Evolutionary conservation across 805 yeast genomes (phyloP).

Genomic region (Komagataella kurtzmanii): DNA sequence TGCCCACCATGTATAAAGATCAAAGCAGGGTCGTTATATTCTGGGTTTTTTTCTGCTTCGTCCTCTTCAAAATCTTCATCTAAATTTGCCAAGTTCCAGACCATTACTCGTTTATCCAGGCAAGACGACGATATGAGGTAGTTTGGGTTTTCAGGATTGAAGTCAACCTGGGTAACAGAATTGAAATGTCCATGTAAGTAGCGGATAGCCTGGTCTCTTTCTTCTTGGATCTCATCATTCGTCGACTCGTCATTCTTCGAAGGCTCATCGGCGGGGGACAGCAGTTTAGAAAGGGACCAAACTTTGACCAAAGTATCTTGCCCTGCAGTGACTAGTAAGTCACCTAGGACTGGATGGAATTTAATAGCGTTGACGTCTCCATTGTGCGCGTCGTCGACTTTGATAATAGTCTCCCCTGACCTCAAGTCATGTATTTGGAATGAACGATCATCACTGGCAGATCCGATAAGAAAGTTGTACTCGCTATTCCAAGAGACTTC

Average conservation of each 20-base stretch:
- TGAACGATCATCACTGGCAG: conserved; percentile 57
- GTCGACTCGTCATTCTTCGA: neutral
- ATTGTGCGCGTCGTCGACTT: conserved; percentile 32
- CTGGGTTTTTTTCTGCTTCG: conserved; percentile 36
- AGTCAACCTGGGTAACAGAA: conserved; percentile 41
- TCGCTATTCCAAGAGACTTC: conserved; percentile 47
- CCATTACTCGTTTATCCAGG: conserved; percentile 52
- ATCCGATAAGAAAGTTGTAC: conserved; percentile 38
- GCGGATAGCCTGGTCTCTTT: conserved; percentile 15
- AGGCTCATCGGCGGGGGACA: conserved; percentile 26
- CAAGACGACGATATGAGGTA: conserved; percentile 43
- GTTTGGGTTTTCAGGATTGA: conserved; percentile 34
- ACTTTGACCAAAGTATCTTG: conserved; percentile 60
- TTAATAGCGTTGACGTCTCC: conserved; percentile 58
- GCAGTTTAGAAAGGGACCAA: conserved; percentile 62
- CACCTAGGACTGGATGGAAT: conserved; percentile 42
- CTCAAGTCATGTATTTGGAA: conserved; percentile 52
- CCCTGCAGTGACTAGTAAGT: conserved; percentile 63
- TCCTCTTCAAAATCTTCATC: conserved; percentile 42
- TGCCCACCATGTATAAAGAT: conserved; percentile 82
- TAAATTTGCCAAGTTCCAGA: conserved; percentile 61
- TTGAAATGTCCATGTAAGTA: conserved; percentile 54
- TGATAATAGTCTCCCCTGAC: conserved; percentile 12
- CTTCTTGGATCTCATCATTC: neutral
- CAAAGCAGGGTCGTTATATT: conserved; percentile 64